Evolutionary conservation across 805 yeast species (phyloP).

Genomic region (Komagataella ulmi): DNA sequence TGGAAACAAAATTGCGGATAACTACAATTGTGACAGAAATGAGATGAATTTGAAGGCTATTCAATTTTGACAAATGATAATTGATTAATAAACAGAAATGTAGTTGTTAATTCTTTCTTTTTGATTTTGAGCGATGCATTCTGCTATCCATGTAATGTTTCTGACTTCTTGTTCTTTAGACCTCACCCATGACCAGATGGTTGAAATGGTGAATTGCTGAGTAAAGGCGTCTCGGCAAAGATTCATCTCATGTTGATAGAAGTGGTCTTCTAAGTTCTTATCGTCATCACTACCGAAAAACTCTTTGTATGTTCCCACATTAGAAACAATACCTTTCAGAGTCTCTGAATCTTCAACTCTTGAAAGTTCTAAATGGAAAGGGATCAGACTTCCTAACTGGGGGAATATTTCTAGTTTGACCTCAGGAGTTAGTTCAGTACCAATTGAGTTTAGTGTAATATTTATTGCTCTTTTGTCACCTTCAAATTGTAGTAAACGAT

Average conservation of each 20-base stretch:
- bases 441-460: slow-evolving; percentile 81
- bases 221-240: slow-evolving; percentile 87
- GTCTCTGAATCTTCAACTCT: slow-evolving; percentile 79
- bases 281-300: slow-evolving; percentile 35
- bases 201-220: slow-evolving; percentile 84
- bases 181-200: slow-evolving; percentile 94
- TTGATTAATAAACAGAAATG: slow-evolving; percentile 60
- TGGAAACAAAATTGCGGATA: neutral
- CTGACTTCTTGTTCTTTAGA: slow-evolving; percentile 94
- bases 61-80: neutral
- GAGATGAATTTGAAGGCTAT: neutral
- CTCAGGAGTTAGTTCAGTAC: slow-evolving; percentile 62
- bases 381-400: slow-evolving; percentile 67
- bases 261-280: slow-evolving; percentile 83
- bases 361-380: slow-evolving; percentile 56
- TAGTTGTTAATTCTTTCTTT: slow-evolving; percentile 86
- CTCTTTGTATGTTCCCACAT: slow-evolving; percentile 52
- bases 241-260: slow-evolving; percentile 86
- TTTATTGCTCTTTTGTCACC: slow-evolving; percentile 93
- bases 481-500: slow-evolving; percentile 67
- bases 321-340: slow-evolving; percentile 50
- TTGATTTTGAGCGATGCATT: slow-evolving; percentile 98
- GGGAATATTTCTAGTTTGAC: slow-evolving; percentile 71
- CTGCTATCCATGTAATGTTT: slow-evolving; percentile 98
- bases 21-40: neutral